phyloP scores from a whole-genome alignment of 495 filamentous ascomycete genomes.

The Penicillium roqueforti region DNA sequence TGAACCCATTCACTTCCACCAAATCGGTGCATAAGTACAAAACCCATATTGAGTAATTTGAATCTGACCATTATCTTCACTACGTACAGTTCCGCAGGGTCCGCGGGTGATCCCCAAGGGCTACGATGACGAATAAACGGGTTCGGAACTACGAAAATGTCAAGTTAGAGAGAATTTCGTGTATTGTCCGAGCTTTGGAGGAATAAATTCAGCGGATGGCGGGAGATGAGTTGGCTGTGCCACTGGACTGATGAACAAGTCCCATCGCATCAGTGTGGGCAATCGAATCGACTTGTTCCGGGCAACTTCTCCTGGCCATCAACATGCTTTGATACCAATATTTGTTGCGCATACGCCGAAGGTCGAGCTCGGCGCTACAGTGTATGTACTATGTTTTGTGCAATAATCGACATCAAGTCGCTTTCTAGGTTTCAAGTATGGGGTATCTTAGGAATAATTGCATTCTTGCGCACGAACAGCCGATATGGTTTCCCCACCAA shows the following conservation, averaged over 20 bases:
- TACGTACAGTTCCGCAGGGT: constrained; percentile 63
- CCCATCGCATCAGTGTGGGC: neutral
- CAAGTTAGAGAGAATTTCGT: constrained; percentile 5
- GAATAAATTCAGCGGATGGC: constrained; percentile 9
- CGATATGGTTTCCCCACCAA: neutral
- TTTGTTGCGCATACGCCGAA: constrained; percentile 19
- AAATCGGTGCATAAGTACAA: neutral
- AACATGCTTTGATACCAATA: constrained; percentile 32
- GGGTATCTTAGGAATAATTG: neutral
- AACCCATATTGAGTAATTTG: neutral
- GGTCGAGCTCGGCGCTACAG: constrained; percentile 19
- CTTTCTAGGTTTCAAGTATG: constrained; percentile 14
- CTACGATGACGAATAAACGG: constrained; percentile 63
- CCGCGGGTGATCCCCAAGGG: constrained; percentile 67
- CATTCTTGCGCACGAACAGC: too few species aligned
- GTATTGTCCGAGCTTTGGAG: constrained; percentile 1
- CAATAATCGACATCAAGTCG: constrained; percentile 24
- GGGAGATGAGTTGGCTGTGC: constrained; percentile 12
- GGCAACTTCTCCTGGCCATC: constrained; percentile 4
- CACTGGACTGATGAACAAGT: constrained; percentile 12
- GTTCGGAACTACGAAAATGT: constrained; percentile 3
- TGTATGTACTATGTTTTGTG: constrained; percentile 33
- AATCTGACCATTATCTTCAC: constrained; percentile 9
- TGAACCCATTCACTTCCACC: constrained; percentile 21
- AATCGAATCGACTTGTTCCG: constrained; percentile 1